A percentile compares a stretch with the other conserved stretches of the same genome.
Conservation (phyloP, 495 filamentous ascomycete genomes). For the Apodospora peruviana region DNA sequence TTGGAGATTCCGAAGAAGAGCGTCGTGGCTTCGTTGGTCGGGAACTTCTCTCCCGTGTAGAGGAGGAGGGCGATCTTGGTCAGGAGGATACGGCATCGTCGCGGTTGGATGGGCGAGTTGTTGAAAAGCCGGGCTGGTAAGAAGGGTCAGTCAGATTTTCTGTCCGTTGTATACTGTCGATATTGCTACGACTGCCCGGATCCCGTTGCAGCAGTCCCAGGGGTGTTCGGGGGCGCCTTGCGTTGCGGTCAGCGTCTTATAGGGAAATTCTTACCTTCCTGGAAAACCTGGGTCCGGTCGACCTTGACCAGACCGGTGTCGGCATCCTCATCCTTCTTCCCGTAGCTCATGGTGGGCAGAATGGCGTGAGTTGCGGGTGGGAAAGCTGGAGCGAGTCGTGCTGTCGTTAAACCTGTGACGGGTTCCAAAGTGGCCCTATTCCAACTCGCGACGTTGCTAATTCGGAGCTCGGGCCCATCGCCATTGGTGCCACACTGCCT, state of each 20-base stretch:
- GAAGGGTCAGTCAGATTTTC: conserved; percentile 1
- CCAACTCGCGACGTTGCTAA: conserved; percentile 35
- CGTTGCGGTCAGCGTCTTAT: too few relatives aligned
- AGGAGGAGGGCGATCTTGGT: conserved; percentile 97
- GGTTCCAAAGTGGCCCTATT: conserved; percentile 3
- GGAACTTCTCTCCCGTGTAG: conserved; percentile 96
- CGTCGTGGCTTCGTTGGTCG: conserved; percentile 92
- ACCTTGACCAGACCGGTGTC: conserved; percentile 90
- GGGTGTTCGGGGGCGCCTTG: too few relatives aligned
- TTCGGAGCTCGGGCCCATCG: conserved; percentile 8
- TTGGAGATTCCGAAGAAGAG: conserved; percentile 99
- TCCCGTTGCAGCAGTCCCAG: too few relatives aligned
- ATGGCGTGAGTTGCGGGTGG: conserved; percentile 13
- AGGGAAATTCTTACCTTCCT: conserved; percentile 95
- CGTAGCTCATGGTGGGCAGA: conserved; percentile 74
- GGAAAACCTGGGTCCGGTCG: conserved; percentile 96
- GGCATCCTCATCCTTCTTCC: conserved; percentile 97
- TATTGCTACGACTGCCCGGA: too few relatives aligned
- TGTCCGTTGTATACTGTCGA: too few relatives aligned
- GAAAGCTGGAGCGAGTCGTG: conserved; percentile 14
- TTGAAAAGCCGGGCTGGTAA: conserved; percentile 89
- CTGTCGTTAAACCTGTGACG: conserved; percentile 12
- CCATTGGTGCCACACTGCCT: background rate
- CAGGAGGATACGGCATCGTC: conserved; percentile 89
- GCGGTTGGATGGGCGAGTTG: conserved; percentile 87